Conservation (phyloP, 2,329 filamentous ascomycete species). For the Claviceps maximensis region DNA sequence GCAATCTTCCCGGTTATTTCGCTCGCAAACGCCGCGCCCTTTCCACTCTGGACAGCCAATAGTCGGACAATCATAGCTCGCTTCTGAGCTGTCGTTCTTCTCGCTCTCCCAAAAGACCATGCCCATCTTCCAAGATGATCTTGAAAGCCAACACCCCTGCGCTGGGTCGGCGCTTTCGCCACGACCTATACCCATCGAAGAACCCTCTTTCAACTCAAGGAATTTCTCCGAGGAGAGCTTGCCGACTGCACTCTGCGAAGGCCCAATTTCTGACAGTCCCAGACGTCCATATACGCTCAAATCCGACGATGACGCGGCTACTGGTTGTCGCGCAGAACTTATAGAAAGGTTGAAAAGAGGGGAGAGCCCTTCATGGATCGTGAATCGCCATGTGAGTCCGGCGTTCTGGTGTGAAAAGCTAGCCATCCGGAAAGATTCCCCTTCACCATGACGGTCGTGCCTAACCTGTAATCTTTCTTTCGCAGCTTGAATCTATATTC, state of each 20-base stretch:
- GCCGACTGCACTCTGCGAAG: constrained; percentile 47
- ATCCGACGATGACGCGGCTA: constrained; percentile 17
- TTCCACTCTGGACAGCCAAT: constrained; percentile 6
- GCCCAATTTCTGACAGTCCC: constrained; percentile 34
- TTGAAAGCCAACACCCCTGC: constrained; percentile 21
- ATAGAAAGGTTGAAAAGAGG: constrained; percentile 75
- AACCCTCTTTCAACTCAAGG: constrained; percentile 11
- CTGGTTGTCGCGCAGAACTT: constrained; percentile 57
- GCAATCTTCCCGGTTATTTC: background rate
- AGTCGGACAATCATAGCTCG: constrained; percentile 12
- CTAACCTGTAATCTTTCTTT: background rate
- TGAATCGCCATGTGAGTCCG: constrained; percentile 43
- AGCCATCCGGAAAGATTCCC: background rate
- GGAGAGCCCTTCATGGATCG: constrained; percentile 62
- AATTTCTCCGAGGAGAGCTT: constrained; percentile 46
- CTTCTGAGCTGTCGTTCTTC: constrained; percentile 20
- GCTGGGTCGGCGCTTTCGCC: constrained; percentile 12
- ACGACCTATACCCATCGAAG: constrained; percentile 9
- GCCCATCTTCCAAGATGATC: constrained; percentile 45
- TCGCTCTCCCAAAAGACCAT: constrained; percentile 22
- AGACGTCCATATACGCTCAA: constrained; percentile 12
- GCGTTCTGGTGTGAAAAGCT: background rate
- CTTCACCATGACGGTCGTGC: background rate
- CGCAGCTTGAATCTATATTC: constrained; percentile 26
- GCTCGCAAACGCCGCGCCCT: background rate